Evolutionary conservation across 257 asterid species (phyloP).

Genomic region (Solanum paucissectum): DNA sequence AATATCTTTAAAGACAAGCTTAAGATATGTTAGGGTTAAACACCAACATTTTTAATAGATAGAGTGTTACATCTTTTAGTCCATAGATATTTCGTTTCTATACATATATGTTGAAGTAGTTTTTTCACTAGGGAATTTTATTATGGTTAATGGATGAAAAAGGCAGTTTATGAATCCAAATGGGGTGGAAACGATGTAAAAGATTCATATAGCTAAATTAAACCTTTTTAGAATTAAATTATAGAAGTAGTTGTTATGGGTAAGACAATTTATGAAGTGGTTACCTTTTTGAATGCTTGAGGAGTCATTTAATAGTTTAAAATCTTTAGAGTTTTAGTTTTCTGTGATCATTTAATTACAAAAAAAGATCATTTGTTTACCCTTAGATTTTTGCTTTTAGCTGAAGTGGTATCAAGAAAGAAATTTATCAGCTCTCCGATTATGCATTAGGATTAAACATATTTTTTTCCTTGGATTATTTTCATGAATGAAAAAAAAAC

Average conservation of each 20-base stretch:
- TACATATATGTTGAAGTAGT: not conserved
- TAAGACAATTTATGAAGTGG: not conserved
- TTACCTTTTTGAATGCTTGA: not conserved
- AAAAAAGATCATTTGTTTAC: not conserved
- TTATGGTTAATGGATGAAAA: not conserved
- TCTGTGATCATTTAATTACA: not conserved
- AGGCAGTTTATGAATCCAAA: too few relatives aligned
- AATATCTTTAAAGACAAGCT: too few relatives aligned
- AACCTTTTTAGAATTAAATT: not conserved
- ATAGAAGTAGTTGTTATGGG: not conserved
- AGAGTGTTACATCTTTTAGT: not conserved
- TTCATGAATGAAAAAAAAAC: not conserved
- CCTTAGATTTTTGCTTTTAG: not conserved
- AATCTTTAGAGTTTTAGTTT: too few relatives aligned
- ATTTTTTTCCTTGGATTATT: not conserved
- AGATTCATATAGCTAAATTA: not conserved
- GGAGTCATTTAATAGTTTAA: not conserved
- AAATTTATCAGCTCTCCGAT: not conserved
- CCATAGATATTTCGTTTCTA: not conserved
- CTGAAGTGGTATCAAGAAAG: not conserved
- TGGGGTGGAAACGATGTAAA: too few relatives aligned
- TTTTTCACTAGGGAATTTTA: not conserved
- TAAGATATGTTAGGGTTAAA: too few relatives aligned
- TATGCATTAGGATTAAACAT: not conserved
- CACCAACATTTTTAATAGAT: too few relatives aligned